phyloP scores from a whole-genome alignment of 495 filamentous ascomycete genomes.

The Penicillium taxi region DNA sequence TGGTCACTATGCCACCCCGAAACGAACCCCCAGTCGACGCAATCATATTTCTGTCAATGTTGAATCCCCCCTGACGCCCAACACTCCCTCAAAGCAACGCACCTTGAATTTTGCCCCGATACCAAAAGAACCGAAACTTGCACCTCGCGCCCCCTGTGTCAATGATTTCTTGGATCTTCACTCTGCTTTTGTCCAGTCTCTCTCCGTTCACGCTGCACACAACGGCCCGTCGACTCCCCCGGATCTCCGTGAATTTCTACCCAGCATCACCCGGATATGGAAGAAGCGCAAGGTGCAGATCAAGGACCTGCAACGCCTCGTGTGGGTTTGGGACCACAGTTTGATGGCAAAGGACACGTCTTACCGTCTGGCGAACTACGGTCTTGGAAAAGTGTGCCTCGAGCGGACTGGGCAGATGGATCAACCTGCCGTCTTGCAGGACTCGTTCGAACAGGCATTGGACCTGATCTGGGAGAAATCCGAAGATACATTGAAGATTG shows the following conservation, averaged over 20 bases:
- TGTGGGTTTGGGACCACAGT: slow-evolving; percentile 35
- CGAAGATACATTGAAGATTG: slow-evolving; percentile 20
- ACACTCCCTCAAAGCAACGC: slow-evolving; percentile 29
- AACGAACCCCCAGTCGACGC: slow-evolving; percentile 16
- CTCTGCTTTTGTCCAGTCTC: slow-evolving; percentile 32
- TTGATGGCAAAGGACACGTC: slow-evolving; percentile 13
- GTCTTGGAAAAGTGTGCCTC: slow-evolving; percentile 35
- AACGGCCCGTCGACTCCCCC: slow-evolving; percentile 30
- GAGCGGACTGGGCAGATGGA: slow-evolving; percentile 17
- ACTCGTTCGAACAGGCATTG: slow-evolving; percentile 31
- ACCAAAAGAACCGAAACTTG: slow-evolving; percentile 9
- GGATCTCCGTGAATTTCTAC: slow-evolving; percentile 35
- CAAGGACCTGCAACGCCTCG: slow-evolving; percentile 37
- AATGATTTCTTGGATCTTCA: slow-evolving; percentile 32
- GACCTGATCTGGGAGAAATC: slow-evolving; percentile 35
- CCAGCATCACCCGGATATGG: slow-evolving; percentile 36
- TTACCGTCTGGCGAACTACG: slow-evolving; percentile 38
- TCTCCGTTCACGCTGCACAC: slow-evolving; percentile 36
- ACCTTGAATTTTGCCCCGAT: slow-evolving; percentile 16
- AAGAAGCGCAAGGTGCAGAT: slow-evolving; percentile 40
- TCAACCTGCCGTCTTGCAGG: slow-evolving; percentile 26
- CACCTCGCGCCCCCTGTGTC: slow-evolving; percentile 24
- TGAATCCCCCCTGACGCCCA: slow-evolving; percentile 11
- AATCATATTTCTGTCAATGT: slow-evolving; percentile 7
- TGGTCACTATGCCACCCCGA: slow-evolving; percentile 28